Base-by-base conservation (phyloP, 257 asterid genomes). In the Jacaranda mimosifolia region DNA sequence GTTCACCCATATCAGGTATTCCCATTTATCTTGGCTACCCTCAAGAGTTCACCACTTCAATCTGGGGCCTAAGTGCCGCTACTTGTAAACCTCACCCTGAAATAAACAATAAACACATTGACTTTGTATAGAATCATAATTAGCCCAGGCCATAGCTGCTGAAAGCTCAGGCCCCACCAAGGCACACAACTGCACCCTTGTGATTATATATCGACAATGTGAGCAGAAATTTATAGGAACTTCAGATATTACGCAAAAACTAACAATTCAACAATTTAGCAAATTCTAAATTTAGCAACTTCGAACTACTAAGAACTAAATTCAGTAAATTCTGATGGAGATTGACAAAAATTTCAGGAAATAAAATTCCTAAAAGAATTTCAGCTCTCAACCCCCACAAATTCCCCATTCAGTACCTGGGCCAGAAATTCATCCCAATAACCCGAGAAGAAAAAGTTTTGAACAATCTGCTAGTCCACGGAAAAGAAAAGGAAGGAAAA, bases 1-100 rank as follows among this genome's bases (percentile, higher is more conserved):
- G 83, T 32, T 89, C 87, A 57, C 87, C 94, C 87, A 86, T 79
- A 48, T 77, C 87, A 14, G 86, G 83, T 40, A 63, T 85, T 73
- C 86, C 95, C 97, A 91, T 91, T 64, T 60, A 66, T 49, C 73
- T 67, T 68, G 56, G 45, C 68, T 3, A 3, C 63, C 65, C 72
- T 74, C 80, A 66, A 87, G 53, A 40, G 36, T 63, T 43, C 73
- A 68, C 80, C 70, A 45, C 68, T 66, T 43, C 74, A 57, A 58
- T 67, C 9, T 42, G 69, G 70, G 72, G 77, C 13, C 69, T 39
- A 39, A 51, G 39, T 11, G 17, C 5, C 7, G 19, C 43, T 49
- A 11, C 53, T 52, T 71, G 21, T 14, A 63, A 72, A 39, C 66
- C 62, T 71, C 62, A 59, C 80, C 74, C 83, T 82, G 83, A 68